Evolutionary conservation across 108 stramenopile species (phyloP), one percentile per base, ranked within the genome.

Genomic region (Skeletonema tropicum): DNA sequence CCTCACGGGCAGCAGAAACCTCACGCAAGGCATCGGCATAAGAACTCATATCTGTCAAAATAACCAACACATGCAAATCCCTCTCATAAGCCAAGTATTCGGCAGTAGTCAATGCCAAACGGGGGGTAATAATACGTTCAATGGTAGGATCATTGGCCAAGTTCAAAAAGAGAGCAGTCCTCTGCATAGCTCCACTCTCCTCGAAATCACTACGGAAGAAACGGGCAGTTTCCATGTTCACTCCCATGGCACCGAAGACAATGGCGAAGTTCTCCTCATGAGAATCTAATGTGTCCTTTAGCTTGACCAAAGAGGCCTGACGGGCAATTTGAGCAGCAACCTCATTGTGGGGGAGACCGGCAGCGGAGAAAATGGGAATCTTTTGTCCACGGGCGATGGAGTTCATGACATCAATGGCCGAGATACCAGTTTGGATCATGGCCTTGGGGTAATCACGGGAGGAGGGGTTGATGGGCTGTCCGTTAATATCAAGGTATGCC

Each of bases 381-480:
- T 99, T 99, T 88, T 99, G 99, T 63, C 99, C 99, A 73, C 99
- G 97, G 15, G 98, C 98, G 64, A 99, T 90, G 72, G 94, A 95
- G 96, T 99, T 99, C 99, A 99, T 99, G 61, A 98, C 97, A 88
- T 99, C 99, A 83, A 99, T 98, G 74, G 99, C 99, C 13, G 97
- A 98, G 68, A 99, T 99, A 83, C 98, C 98, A 19, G 99, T 99
- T 78, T 99, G 98, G 80, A 99, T 99, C 99, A 99, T 99, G 70
- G 97, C 97, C 89, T 98, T 98, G 72, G 99, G 99, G 87, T 99
- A 98, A 83, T 98, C 98, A 76, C 99, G 94, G 66, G 97, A 96
- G 60, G 92, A 97, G 38, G 99, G 99, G 95, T 99, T 99, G 89
- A 99, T 99, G 65, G 99, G 97, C 89, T 97, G 97, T 31, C 99